These are phyloP conservation scores for Hymenoscyphus salicellus DNA, from an alignment of 2,329 filamentous ascomycete genomes.

Conservation along the genomic window DNA sequence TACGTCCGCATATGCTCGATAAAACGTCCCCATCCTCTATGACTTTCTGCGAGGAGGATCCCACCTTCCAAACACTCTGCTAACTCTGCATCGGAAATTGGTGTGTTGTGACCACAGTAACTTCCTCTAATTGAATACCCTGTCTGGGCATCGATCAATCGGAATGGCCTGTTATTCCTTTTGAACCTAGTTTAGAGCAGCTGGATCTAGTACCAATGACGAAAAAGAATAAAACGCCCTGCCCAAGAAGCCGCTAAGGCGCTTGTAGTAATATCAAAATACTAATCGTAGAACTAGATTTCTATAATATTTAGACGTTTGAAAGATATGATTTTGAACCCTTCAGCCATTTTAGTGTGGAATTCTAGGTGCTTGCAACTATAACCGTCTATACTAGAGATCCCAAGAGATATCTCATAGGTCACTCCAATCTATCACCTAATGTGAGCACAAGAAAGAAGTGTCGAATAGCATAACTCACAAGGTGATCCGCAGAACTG, in stretches of 20 bases:
- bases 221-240: slow-evolving; percentile 1
- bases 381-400: background rate
- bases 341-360: background rate
- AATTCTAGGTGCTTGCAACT: background rate
- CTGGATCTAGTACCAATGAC: background rate
- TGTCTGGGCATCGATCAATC: background rate
- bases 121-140: slow-evolving; percentile 1
- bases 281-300: background rate
- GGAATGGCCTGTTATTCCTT: background rate
- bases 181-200: background rate
- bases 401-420: background rate
- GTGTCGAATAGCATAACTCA: background rate
- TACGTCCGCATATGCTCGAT: slow-evolving; percentile 26
- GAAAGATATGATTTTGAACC: slow-evolving; percentile 3
- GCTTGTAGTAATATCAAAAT: slow-evolving; percentile 1
- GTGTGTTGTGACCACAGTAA: background rate
- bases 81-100: background rate
- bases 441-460: background rate
- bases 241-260: slow-evolving; percentile 5
- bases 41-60: slow-evolving; percentile 5
- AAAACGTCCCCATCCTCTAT: slow-evolving; percentile 3
- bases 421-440: background rate
- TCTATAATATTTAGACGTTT: background rate
- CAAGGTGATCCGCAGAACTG: background rate
- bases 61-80: background rate